Evolutionary conservation across 1,139 yeast genomes (phyloP), one percentile per base, ranked within the genome.

Genomic region (Blastobotrys buckinghamii): DNA sequence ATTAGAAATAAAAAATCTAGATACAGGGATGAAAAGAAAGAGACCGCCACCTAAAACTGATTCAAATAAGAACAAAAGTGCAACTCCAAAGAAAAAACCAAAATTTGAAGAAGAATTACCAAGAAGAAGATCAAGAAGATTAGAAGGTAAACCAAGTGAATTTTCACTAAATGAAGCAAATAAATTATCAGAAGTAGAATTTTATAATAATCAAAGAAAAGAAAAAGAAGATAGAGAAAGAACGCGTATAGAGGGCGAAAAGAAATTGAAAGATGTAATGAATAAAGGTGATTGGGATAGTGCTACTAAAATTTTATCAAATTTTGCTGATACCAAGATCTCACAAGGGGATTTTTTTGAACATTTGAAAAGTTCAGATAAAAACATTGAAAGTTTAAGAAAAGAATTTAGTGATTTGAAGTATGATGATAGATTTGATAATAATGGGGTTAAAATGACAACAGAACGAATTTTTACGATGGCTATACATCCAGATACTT

Each of bases 311-410:
- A 50, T 59, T 16, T 48, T 60, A 62, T 35, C 71, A 67, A 44
- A 64, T 72, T 44, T 59, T 44, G 78, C 84, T 1, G 39, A 44
- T n/a, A 20, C 27, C 5, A 76, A 78, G 41, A 77, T 84, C 50
- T 83, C 92, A 0, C 79, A 84, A 48, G 95, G 95, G 1, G 96
- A 88, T 62, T 84, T 83, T 62, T 87, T 81, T 58, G 84, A 82
- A 50, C 63, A 75, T 52, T 65, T 75, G 49, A 9, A 7, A 3
- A 58, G 69, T 42, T 62, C 65, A 41, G 44, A 29, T 24, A 41
- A 27, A 50, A 48, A 52, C 6, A 44, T 44, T 8, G 51, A 50
- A 13, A 54, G 56, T 7, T 55, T 58, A 30, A 69, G 90, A 45
- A 69, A 74, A 37, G 81, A 77, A 52, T 73, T 85, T 54, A 76